A percentile compares a stretch with the other conserved stretches of the same genome.
Conservation (phyloP, 352 stramenopile genomes). For the Pythium guiyangense region DNA sequence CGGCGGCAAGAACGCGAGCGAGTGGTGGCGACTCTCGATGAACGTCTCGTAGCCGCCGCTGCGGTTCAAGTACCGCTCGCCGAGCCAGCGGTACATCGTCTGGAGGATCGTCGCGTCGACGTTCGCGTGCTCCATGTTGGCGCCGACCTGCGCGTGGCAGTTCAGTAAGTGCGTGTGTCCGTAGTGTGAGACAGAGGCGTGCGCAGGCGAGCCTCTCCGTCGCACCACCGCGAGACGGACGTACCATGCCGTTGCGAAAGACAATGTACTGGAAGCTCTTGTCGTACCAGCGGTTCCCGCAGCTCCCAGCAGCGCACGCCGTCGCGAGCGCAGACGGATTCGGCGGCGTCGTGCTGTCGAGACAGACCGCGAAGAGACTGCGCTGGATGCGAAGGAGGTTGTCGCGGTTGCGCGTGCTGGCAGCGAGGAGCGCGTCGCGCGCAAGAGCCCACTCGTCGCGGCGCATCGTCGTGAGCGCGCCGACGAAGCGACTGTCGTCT, state of each 20-base stretch:
- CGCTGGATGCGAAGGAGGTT: conserved; percentile 83
- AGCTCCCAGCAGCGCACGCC: conserved; percentile 48
- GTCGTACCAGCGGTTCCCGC: no score
- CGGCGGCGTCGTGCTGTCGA: conserved; percentile 59
- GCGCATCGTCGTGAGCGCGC: conserved; percentile 85
- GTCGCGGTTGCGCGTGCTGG: conserved; percentile 41
- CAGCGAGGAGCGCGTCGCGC: conserved; percentile 56
- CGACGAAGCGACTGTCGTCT: conserved; percentile 46
- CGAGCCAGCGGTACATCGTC: conserved; percentile 59
- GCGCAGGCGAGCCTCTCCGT: no score
- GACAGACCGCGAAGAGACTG: conserved; percentile 86
- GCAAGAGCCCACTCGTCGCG: conserved; percentile 86
- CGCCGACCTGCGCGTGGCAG: conserved; percentile 54
- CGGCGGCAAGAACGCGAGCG: conserved; percentile 46
- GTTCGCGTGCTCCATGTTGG: conserved; percentile 94
- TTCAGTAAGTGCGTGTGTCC: background rate
- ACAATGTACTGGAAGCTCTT: conserved; percentile 94
- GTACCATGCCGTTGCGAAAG: conserved; percentile 88
- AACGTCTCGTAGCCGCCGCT: conserved; percentile 59
- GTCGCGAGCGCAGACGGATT: conserved; percentile 44
- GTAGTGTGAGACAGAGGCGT: no score
- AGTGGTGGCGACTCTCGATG: conserved; percentile 53
- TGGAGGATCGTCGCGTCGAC: conserved; percentile 90
- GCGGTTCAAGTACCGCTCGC: conserved; percentile 58
- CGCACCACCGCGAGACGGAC: no score